These are phyloP conservation scores for Jackrogersella multiformis DNA, from an alignment of 495 filamentous ascomycete genomes.

Conservation along the genomic window DNA sequence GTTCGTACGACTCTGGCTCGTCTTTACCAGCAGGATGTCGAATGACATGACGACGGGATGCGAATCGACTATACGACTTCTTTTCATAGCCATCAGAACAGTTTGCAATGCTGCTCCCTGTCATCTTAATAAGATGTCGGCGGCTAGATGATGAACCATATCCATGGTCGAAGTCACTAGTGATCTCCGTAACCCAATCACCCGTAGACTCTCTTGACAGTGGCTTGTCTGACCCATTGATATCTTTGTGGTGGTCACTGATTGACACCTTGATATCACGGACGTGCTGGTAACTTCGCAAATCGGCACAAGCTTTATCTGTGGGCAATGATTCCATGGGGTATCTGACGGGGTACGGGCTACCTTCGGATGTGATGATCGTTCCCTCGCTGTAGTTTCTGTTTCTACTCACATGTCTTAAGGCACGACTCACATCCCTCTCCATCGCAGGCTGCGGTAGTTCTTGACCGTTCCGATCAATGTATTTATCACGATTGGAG, in stretches of 20 bases:
- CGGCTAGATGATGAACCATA: background rate
- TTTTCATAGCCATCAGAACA: constrained; percentile 40
- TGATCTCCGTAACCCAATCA: constrained; percentile 42
- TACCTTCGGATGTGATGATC: constrained; percentile 6
- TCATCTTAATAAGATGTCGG: constrained; percentile 6
- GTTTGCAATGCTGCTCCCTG: constrained; percentile 54
- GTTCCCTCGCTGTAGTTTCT: constrained; percentile 6
- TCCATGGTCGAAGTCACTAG: constrained; percentile 41
- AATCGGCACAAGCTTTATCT: background rate
- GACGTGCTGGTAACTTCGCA: background rate
- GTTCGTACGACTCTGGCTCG: constrained; percentile 6
- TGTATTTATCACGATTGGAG: constrained; percentile 24
- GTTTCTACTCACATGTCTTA: constrained; percentile 23
- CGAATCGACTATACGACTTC: constrained; percentile 12
- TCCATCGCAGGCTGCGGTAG: constrained; percentile 19
- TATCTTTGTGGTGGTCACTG: too few relatives aligned
- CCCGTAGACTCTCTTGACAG: constrained; percentile 25
- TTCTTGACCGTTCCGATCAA: constrained; percentile 6
- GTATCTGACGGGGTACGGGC: background rate
- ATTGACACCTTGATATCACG: constrained; percentile 1
- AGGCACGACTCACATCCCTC: constrained; percentile 34
- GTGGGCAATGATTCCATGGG: background rate
- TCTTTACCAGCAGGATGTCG: constrained; percentile 27
- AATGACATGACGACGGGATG: constrained; percentile 43
- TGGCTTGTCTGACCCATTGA: background rate